phyloP scores from a whole-genome alignment of 2,329 filamentous ascomycete genomes.

The Xylariaceae sp. region DNA sequence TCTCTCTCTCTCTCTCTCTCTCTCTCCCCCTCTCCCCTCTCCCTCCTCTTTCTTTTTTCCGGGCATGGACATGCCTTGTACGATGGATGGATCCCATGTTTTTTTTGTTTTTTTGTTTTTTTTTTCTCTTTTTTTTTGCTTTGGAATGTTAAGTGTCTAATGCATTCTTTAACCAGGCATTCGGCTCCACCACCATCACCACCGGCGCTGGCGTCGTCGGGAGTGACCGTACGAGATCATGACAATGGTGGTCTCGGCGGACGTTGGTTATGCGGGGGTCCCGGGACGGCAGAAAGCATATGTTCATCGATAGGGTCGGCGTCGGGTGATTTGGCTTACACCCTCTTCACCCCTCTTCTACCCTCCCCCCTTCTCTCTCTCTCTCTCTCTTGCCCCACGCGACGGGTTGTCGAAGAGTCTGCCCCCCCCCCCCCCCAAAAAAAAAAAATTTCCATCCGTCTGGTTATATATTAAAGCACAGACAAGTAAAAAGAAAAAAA shows the following conservation, averaged over 20 bases:
- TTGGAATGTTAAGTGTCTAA: background rate
- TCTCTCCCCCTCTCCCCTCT: too few species aligned
- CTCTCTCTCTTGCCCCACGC: too few species aligned
- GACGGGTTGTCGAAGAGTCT: too few species aligned
- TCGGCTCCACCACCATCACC: slow-evolving; percentile 1
- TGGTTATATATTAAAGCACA: too few species aligned
- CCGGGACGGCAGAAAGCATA: slow-evolving; percentile 16
- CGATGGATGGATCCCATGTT: background rate
- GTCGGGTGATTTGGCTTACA: slow-evolving; percentile 10
- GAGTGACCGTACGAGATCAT: slow-evolving; percentile 6
- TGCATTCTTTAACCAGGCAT: slow-evolving; percentile 4
- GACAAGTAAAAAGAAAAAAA: too few species aligned
- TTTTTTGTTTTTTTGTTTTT: background rate
- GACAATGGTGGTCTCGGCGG: slow-evolving; percentile 11
- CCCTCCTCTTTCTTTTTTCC: too few species aligned
- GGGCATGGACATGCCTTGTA: too few species aligned
- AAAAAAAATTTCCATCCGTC: too few species aligned
- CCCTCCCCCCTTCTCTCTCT: too few species aligned
- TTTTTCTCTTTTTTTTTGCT: background rate
- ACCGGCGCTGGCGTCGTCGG: slow-evolving; percentile 1
- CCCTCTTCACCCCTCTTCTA: too few species aligned
- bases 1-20: background rate
- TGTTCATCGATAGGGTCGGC: slow-evolving; percentile 6
- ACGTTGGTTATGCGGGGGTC: slow-evolving; percentile 12
- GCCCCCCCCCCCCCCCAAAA: too few species aligned